Conservation (phyloP, 2,329 filamentous ascomycete species). For the Fusarium caatingaense region DNA sequence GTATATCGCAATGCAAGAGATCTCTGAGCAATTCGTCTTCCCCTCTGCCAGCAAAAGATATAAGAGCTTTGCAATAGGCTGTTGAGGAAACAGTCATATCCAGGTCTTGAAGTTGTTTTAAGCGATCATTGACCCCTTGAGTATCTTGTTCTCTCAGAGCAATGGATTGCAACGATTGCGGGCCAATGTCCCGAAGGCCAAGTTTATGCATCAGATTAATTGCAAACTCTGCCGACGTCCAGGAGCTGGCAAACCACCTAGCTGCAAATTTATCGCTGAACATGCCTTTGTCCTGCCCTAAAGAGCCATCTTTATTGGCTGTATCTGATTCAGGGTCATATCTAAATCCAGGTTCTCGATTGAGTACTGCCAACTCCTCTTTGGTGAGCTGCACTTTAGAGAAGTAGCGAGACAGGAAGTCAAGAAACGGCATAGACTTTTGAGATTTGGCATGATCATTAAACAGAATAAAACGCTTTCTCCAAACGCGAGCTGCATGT, state of each 20-base stretch:
- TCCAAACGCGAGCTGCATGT: slow-evolving; percentile 60
- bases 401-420: slow-evolving; percentile 60
- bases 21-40: slow-evolving; percentile 62
- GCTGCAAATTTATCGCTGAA: slow-evolving; percentile 71
- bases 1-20: slow-evolving; percentile 62
- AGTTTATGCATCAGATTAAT: slow-evolving; percentile 77
- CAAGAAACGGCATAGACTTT: slow-evolving; percentile 61
- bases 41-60: slow-evolving; percentile 69
- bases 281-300: slow-evolving; percentile 28
- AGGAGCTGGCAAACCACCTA: slow-evolving; percentile 80
- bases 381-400: slow-evolving; percentile 52
- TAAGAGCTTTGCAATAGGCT: slow-evolving; percentile 73
- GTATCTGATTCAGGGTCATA: not conserved
- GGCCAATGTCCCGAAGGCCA: slow-evolving; percentile 77
- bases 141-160: slow-evolving; percentile 71
- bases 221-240: slow-evolving; percentile 77
- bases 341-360: slow-evolving; percentile 1
- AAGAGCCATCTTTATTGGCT: not conserved
- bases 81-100: slow-evolving; percentile 72
- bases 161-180: slow-evolving; percentile 81
- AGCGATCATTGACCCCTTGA: slow-evolving; percentile 65
- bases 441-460: slow-evolving; percentile 56
- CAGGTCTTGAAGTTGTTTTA: slow-evolving; percentile 69
- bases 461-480: slow-evolving; percentile 54
- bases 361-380: slow-evolving; percentile 50